These are phyloP conservation scores for Tulasnella sp. DNA, from an alignment of 768 basidiomycete genomes.

Conservation along the genomic window DNA sequence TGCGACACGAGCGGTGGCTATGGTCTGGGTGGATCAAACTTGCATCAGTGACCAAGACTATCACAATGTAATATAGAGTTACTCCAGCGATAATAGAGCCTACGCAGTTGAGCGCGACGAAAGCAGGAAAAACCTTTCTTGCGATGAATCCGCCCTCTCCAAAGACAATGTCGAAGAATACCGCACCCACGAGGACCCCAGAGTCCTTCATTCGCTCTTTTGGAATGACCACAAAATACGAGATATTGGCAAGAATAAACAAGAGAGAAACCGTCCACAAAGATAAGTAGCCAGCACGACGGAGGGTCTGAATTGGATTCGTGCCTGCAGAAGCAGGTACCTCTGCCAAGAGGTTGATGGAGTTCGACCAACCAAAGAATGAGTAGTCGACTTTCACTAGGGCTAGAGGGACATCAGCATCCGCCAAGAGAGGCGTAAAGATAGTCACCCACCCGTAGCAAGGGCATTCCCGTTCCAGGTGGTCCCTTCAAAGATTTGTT, in stretches of 20 bases:
- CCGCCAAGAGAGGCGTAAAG: too few species aligned
- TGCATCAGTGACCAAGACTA: not conserved
- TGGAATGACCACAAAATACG: conserved; percentile 22
- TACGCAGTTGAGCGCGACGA: conserved; percentile 6
- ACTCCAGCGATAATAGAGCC: conserved; percentile 2
- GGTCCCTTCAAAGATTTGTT: conserved; percentile 23
- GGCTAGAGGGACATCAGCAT: conserved; percentile 14
- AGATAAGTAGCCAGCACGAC: conserved; percentile 34
- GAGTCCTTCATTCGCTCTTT: conserved; percentile 15
- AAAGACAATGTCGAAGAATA: conserved; percentile 20
- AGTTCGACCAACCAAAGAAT: conserved; percentile 30
- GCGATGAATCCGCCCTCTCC: conserved; percentile 14
- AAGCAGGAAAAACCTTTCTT: conserved; percentile 3
- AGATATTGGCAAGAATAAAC: conserved; percentile 37
- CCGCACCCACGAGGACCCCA: conserved; percentile 19
- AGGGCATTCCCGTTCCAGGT: conserved; percentile 21
- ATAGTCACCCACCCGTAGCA: conserved; percentile 5
- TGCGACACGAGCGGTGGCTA: conserved; percentile 35
- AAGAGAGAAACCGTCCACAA: conserved; percentile 36
- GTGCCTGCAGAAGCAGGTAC: conserved; percentile 18
- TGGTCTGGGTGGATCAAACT: conserved; percentile 20
- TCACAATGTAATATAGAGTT: not conserved
- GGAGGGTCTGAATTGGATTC: conserved; percentile 36
- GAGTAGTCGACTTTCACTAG: conserved; percentile 25
- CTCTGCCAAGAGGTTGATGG: conserved; percentile 38